A percentile compares a stretch with the other conserved stretches of the same genome.
These are phyloP conservation scores for Conticribra weissflogii DNA, from an alignment of 108 stramenopile genomes.

Conservation along the genomic window DNA sequence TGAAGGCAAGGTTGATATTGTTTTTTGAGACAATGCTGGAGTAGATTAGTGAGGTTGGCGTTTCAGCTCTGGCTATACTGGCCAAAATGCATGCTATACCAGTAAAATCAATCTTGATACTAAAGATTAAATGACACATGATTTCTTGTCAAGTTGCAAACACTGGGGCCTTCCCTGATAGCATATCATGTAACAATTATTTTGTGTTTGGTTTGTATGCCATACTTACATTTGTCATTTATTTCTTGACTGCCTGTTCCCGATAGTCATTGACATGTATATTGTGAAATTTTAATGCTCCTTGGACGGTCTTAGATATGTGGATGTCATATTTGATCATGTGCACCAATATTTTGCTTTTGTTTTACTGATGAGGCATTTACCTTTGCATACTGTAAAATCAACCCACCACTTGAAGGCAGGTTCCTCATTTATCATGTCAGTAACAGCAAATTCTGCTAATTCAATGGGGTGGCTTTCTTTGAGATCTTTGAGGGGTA, in stretches of 20 bases:
- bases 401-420: constrained; percentile 55
- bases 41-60: constrained; percentile 14
- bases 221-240: constrained; percentile 23
- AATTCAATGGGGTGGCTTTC: constrained; percentile 29
- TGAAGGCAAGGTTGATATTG: constrained; percentile 46
- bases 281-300: constrained; percentile 15
- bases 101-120: constrained; percentile 55
- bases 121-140: constrained; percentile 48
- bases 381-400: constrained; percentile 14
- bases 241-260: constrained; percentile 19
- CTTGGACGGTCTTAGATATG: constrained; percentile 23
- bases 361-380: constrained; percentile 29
- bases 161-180: neutral
- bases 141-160: constrained; percentile 9
- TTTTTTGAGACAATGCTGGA: constrained; percentile 46
- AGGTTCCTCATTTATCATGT: constrained; percentile 19
- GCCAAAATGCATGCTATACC: constrained; percentile 49
- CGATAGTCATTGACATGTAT: constrained; percentile 6
- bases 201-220: constrained; percentile 1
- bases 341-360: constrained; percentile 28
- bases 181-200: neutral
- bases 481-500: constrained; percentile 26
- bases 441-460: constrained; percentile 31
- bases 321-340: constrained; percentile 53
- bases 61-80: constrained; percentile 32